Conservation (phyloP, 2,329 filamentous ascomycete genomes). For the Aspergillus fructus region DNA sequence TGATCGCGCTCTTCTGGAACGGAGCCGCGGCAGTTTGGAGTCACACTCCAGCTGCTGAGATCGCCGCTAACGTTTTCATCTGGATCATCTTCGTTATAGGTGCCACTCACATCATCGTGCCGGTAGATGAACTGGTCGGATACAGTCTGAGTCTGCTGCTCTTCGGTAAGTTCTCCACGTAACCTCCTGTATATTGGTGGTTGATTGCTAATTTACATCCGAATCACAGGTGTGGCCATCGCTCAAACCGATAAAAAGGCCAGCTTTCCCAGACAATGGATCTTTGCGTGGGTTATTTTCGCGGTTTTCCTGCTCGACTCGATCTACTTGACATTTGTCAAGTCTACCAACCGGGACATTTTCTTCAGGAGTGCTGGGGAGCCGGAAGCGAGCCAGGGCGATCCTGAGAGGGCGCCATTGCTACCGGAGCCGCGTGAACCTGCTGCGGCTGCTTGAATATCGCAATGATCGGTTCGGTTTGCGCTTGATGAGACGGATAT, state of each 20-base stretch:
- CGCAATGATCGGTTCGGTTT: too few species aligned
- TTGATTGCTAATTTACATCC: not conserved
- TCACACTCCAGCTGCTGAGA: constrained; percentile 65
- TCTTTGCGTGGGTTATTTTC: constrained; percentile 86
- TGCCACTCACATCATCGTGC: constrained; percentile 69
- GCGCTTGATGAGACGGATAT: too few species aligned
- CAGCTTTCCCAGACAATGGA: constrained; percentile 80
- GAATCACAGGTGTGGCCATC: constrained; percentile 62
- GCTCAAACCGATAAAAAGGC: constrained; percentile 71
- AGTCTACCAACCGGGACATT: constrained; percentile 36
- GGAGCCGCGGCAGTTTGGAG: constrained; percentile 78
- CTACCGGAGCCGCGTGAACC: constrained; percentile 39
- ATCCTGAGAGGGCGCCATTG: constrained; percentile 55
- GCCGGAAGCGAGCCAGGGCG: constrained; percentile 38
- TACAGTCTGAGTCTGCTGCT: constrained; percentile 73
- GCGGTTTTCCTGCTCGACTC: constrained; percentile 69
- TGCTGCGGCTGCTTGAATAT: not conserved
- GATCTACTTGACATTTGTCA: constrained; percentile 43
- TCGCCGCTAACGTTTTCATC: constrained; percentile 83
- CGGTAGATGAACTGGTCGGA: constrained; percentile 76
- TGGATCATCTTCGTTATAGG: constrained; percentile 81
- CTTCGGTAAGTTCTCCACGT: constrained; percentile 52
- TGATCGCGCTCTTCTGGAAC: constrained; percentile 85
- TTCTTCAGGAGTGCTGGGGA: constrained; percentile 34
- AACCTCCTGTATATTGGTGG: not conserved